Base-by-base conservation (phyloP, 768 basidiomycete species). In the Suillus bovinus region DNA sequence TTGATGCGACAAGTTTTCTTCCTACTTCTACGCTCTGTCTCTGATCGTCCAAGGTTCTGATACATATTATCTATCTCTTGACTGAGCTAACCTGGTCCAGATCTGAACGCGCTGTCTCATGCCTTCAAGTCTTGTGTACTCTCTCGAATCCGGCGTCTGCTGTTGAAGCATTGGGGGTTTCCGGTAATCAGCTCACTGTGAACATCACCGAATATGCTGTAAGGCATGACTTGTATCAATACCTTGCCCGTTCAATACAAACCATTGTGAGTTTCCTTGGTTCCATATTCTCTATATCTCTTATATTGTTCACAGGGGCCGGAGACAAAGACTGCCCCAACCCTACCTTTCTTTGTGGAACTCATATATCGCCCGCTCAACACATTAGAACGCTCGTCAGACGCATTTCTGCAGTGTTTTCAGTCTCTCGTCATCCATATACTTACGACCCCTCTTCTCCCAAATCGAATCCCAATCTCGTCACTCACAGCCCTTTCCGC, bases 381-480 rank as follows among this genome's bases (percentile, higher is more conserved):
- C 9, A 62, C 59, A 33, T 33, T 69, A 36, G 22, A 67, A 8
- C 84, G 71, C 47, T 82, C 80, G 27, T 74, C 69, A 13, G 64
- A 65, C 33, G 29, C 39, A 17, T 71, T 69, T 52, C 31, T 72
- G 7, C 66, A 64, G 63, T 72, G 79, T 47, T 68, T 88, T 17
- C 65, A 73, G 34, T 69, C 73, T 20, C 68, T 90, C 33, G 66
- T 91, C 59, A 69, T 77, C 17, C 73, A 78, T 63, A 84, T 96
- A 60, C 79, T 96, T 61, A 82, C 88, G 1, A 79, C 96, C 49
- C 90, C 91, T 0, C 76, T 93, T 0, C 81, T 98, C 0, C 93
- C 93, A 1, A 89, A 91, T 72, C 89, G 86, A 9, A 78, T 90
- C 52, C 89, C 85, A 39, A 78, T 87, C 24, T 72, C 76, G 0